A percentile compares a stretch with the other conserved stretches of the same genome.
These are phyloP conservation scores for Trichosporon ovoides DNA, from an alignment of 1,284 basidiomycete genomes.

Conservation along the genomic window DNA sequence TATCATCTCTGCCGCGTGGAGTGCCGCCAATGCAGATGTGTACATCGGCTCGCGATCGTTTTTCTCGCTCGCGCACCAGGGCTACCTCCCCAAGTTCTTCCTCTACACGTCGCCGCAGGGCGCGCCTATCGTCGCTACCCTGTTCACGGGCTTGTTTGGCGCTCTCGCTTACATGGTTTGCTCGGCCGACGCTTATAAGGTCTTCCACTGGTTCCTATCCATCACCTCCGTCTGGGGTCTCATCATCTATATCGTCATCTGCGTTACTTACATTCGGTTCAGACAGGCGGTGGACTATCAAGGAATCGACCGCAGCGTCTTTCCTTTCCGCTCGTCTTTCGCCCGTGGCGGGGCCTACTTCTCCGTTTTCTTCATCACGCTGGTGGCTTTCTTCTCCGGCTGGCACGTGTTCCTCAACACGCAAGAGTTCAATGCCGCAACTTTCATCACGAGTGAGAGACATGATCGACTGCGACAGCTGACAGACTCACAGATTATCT, in stretches of 20 bases:
- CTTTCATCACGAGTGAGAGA: not conserved
- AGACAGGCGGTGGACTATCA: constrained; percentile 44
- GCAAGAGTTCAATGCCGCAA: not conserved
- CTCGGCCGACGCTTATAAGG: constrained; percentile 56
- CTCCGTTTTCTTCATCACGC: constrained; percentile 15
- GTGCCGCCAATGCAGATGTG: constrained; percentile 55
- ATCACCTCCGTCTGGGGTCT: constrained; percentile 25
- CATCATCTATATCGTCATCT: constrained; percentile 16
- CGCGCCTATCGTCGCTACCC: constrained; percentile 53
- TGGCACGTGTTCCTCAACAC: constrained; percentile 19
- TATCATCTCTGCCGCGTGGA: constrained; percentile 53
- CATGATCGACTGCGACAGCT: not conserved
- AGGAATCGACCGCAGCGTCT: constrained; percentile 31
- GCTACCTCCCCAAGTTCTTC: constrained; percentile 56
- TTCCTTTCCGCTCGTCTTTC: constrained; percentile 18
- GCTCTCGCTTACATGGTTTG: constrained; percentile 65
- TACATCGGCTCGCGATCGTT: constrained; percentile 56
- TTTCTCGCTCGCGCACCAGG: constrained; percentile 52
- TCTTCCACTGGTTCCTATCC: constrained; percentile 65
- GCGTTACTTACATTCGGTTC: constrained; percentile 43
- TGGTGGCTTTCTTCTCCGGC: constrained; percentile 25
- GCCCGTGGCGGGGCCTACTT: constrained; percentile 6
- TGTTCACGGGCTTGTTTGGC: constrained; percentile 56
- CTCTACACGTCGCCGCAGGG: constrained; percentile 45
- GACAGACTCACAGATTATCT: not conserved